phyloP scores from a whole-genome alignment of 345 rosid genomes.

The Citrus sp. region DNA sequence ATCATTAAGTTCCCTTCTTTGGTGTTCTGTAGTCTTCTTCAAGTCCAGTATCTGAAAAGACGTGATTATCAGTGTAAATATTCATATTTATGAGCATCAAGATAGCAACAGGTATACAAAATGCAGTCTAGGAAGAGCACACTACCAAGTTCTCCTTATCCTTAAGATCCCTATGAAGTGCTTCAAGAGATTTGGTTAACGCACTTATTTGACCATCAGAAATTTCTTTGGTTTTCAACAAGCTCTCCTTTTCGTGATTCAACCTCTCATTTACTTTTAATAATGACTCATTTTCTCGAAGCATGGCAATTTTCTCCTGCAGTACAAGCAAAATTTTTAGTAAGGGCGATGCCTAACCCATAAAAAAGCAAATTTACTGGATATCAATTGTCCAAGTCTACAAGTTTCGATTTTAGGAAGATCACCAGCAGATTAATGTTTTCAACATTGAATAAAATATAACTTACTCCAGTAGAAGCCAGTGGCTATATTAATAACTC shows the following conservation, averaged over 20 bases:
- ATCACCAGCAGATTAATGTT: background rate
- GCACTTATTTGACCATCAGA: constrained; percentile 69
- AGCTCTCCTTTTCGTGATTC: constrained; percentile 52
- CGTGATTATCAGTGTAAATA: constrained; percentile 18
- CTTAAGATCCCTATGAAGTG: constrained; percentile 73
- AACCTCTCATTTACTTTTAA: constrained; percentile 54
- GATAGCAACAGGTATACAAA: constrained; percentile 9
- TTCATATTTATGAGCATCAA: constrained; percentile 20
- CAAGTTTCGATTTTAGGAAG: background rate
- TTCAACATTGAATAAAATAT: background rate
- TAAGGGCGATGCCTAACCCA: background rate
- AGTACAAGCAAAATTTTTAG: constrained; percentile 15
- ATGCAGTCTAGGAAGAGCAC: constrained; percentile 17
- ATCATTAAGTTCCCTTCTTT: constrained; percentile 74
- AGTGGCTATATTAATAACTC: background rate
- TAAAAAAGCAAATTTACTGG: background rate
- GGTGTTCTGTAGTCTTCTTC: constrained; percentile 70
- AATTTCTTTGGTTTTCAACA: constrained; percentile 56
- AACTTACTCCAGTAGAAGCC: background rate
- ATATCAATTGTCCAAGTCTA: background rate
- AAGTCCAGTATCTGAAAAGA: constrained; percentile 64
- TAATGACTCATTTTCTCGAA: constrained; percentile 65
- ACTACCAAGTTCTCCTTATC: constrained; percentile 84
- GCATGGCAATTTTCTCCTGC: constrained; percentile 95
- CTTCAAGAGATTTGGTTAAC: constrained; percentile 64